phyloP scores from a whole-genome alignment of 2,329 filamentous ascomycete species.

The Taxawa tesnikishii region DNA sequence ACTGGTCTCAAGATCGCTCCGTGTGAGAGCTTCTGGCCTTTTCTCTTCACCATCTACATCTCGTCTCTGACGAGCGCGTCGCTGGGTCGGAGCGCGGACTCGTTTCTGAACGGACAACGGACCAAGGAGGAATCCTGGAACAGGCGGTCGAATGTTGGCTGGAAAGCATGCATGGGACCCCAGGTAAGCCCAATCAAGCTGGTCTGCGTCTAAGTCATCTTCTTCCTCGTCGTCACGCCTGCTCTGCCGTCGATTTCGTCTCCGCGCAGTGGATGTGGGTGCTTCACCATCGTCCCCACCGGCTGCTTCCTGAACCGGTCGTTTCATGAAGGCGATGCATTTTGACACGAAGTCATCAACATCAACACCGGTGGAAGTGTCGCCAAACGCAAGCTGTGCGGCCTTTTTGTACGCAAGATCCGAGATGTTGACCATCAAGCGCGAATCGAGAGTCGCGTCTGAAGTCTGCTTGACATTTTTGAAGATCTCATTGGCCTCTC shows the following conservation, averaged over 20 bases:
- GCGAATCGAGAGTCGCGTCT: conserved; percentile 82
- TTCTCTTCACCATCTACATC: conserved; percentile 55
- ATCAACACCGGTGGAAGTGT: conserved; percentile 63
- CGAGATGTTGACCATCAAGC: conserved; percentile 68
- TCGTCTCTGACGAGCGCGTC: conserved; percentile 57
- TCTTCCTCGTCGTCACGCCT: conserved; percentile 19
- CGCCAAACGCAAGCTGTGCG: conserved; percentile 60
- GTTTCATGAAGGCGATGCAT: conserved; percentile 78
- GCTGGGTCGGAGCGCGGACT: conserved; percentile 55
- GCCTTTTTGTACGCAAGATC: conserved; percentile 73
- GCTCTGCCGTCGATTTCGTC: conserved; percentile 6
- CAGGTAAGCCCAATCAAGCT: conserved; percentile 75
- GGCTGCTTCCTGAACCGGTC: conserved; percentile 44
- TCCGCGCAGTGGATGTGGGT: conserved; percentile 10
- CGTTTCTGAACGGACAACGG: conserved; percentile 85
- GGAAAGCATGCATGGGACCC: conserved; percentile 67
- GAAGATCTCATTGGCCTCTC: conserved; percentile 42
- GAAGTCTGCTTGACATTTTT: conserved; percentile 66
- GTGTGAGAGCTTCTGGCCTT: conserved; percentile 64
- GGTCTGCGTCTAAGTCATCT: conserved; percentile 55
- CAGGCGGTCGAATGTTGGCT: conserved; percentile 58
- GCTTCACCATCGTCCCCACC: conserved; percentile 38
- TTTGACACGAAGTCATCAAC: conserved; percentile 87
- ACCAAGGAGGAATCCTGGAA: conserved; percentile 76
- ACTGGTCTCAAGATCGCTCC: conserved; percentile 60